phyloP scores from a whole-genome alignment of 2,329 filamentous ascomycete species.

The Aspergillus udagawae region DNA sequence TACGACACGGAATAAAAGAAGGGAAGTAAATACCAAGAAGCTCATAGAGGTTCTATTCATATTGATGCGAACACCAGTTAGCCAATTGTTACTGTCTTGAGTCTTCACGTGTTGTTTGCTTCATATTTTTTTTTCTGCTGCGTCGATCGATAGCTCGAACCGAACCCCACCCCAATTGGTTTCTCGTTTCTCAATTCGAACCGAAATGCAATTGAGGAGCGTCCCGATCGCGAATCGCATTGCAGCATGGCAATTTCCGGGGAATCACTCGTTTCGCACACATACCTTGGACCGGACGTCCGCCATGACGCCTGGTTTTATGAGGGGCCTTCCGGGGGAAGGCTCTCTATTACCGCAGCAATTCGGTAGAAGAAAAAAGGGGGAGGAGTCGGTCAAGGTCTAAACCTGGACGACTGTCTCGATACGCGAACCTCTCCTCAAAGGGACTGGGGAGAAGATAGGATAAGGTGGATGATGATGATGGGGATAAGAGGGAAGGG shows the following conservation, averaged over 20 bases:
- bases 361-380: slow-evolving; percentile 33
- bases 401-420: slow-evolving; percentile 28
- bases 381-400: slow-evolving; percentile 28
- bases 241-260: slow-evolving; percentile 1
- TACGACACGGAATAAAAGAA: slow-evolving; percentile 10
- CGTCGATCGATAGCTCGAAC: not conserved
- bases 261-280: slow-evolving; percentile 15
- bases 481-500: slow-evolving; percentile 25
- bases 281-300: slow-evolving; percentile 53
- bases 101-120: not conserved
- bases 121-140: not conserved
- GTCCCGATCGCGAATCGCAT: slow-evolving; percentile 1
- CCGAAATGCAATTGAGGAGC: slow-evolving; percentile 9
- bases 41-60: slow-evolving; percentile 85
- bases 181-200: not conserved
- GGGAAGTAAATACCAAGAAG: slow-evolving; percentile 73
- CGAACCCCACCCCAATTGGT: not conserved
- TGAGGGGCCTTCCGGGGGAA: slow-evolving; percentile 48
- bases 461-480: slow-evolving; percentile 17
- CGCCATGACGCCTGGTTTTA: slow-evolving; percentile 47
- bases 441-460: slow-evolving; percentile 6
- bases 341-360: slow-evolving; percentile 47
- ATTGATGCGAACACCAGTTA: slow-evolving; percentile 31
- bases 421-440: slow-evolving; percentile 28
- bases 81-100: slow-evolving; percentile 12